phyloP scores from a whole-genome alignment of 1,284 basidiomycete species.

The Fomitopsis schrenkii region DNA sequence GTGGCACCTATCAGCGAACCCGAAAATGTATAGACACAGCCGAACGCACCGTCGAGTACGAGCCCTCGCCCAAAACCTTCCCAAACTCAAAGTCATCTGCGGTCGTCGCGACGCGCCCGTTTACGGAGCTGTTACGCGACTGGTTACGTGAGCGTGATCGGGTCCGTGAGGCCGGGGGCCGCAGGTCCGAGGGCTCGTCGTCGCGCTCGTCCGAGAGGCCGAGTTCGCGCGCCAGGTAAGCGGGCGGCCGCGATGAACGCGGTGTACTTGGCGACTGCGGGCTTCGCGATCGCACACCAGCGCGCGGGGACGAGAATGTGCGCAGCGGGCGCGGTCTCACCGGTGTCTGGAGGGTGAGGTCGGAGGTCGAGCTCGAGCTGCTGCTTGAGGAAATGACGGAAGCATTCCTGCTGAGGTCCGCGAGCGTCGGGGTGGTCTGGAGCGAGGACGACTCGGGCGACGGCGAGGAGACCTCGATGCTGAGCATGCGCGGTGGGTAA shows the following conservation, averaged over 20 bases:
- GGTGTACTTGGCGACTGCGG: slow-evolving; percentile 46
- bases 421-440: slow-evolving; percentile 39
- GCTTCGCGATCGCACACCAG: slow-evolving; percentile 40
- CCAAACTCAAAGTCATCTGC: slow-evolving; percentile 70
- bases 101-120: slow-evolving; percentile 35
- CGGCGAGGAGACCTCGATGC: slow-evolving; percentile 34
- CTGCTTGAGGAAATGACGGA: slow-evolving; percentile 71
- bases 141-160: slow-evolving; percentile 41
- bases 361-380: slow-evolving; percentile 49
- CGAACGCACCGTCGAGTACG: slow-evolving; percentile 68
- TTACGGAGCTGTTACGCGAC: slow-evolving; percentile 45
- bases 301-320: slow-evolving; percentile 59
- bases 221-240: slow-evolving; percentile 59
- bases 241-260: slow-evolving; percentile 43
- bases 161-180: slow-evolving; percentile 27
- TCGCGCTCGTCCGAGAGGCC: slow-evolving; percentile 38
- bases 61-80: slow-evolving; percentile 70
- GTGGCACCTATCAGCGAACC: neutral
- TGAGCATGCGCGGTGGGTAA: slow-evolving; percentile 33
- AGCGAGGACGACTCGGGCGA: slow-evolving; percentile 30
- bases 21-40: slow-evolving; percentile 8
- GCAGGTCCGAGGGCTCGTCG: slow-evolving; percentile 22
- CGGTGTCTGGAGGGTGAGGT: slow-evolving; percentile 37
- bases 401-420: slow-evolving; percentile 69
- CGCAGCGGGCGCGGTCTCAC: slow-evolving; percentile 57